Base-by-base conservation (phyloP, 176 grass and related monocot species). In the Oryza rufipogon region DNA sequence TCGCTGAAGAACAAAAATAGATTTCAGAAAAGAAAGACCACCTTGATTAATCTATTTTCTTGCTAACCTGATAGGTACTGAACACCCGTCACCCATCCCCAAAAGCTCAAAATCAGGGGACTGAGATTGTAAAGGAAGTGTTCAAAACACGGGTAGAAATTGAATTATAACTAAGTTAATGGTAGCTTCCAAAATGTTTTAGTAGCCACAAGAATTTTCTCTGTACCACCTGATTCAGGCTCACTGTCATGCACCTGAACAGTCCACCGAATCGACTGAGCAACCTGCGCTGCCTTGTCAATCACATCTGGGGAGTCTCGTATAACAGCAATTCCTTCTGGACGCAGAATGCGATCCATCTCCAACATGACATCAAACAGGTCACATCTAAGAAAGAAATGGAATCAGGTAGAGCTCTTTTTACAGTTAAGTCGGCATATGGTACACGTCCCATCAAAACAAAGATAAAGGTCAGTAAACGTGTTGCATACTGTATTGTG, bases 301-400 rank as follows among this genome's bases (percentile, higher is more conserved):
- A 99, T 92, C n/a, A 96, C 67, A 83, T 94, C 89, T 47, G 77
- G 49, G 67, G 81, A 80, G 23, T 92, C 93, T 25, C 93, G 63
- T 71, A 99, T 90, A 71, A 99, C 32, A n/a, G 84, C 93, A 70
- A 83, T 96, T 83, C 96, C 93, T 95, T 94, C 86, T 80, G 93
- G 96, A 30, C 93, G 89, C 36, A 96, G 38, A 63, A 98, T 94
- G n/a, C 93, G 91, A 86, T 99, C 96, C 96, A 99, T 96, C 86
- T 99, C 96, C 86, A 96, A 80, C 86, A 96, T 88, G 15, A 99
- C 54, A 95, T 99, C 93, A 83, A 92, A 85, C 65, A 99, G 78
- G 45, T 92, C 89, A 84, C 96, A 99, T 70, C 96, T 99, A 88
- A 39, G 19, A 84, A n/a, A 79, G 58, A 79, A 34, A 70, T 33